Evolutionary conservation across 208 protist species (phyloP).

Genomic region (Crithidia thermophila): DNA sequence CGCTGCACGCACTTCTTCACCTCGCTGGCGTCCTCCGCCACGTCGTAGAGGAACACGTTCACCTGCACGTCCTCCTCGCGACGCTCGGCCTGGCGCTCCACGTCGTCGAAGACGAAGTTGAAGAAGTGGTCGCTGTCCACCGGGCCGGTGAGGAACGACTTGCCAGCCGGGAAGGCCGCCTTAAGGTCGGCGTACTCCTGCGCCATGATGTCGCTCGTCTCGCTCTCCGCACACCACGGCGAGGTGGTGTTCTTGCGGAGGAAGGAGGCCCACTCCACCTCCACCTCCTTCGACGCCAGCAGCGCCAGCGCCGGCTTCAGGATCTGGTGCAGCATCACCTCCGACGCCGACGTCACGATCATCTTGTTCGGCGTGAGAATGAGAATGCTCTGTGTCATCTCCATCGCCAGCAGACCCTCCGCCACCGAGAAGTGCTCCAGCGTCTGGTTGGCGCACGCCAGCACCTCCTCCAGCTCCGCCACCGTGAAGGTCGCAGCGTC

Average conservation of each 20-base stretch:
- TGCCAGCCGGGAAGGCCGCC: conserved; percentile 70
- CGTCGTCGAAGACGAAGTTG: conserved; percentile 84
- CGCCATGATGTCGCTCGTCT: conserved; percentile 85
- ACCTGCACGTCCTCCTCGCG: conserved; percentile 75
- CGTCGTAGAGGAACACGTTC: conserved; percentile 80
- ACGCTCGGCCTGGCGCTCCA: conserved; percentile 33
- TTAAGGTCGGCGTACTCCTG: conserved; percentile 89
- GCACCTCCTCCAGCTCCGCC: conserved; percentile 41
- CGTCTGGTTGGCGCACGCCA: conserved; percentile 45
- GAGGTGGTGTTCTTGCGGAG: conserved; percentile 80
- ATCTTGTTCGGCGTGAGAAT: conserved; percentile 54
- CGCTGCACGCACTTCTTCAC: conserved; percentile 33
- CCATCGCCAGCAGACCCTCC: conserved; percentile 40
- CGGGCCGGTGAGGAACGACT: conserved; percentile 79
- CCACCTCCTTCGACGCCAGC: conserved; percentile 27
- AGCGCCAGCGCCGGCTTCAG: conserved; percentile 52
- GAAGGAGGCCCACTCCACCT: conserved; percentile 85
- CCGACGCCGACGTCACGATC: conserved; percentile 48
- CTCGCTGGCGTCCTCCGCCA: conserved; percentile 24
- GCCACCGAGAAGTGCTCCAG: conserved; percentile 32
- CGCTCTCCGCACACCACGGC: conserved; percentile 54
- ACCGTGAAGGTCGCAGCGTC: conserved; percentile 26
- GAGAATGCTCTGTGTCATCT: conserved; percentile 51
- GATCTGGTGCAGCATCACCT: conserved; percentile 72
- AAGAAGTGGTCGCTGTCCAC: conserved; percentile 90